Base-by-base conservation (phyloP, 2,329 filamentous ascomycete species). In the Elsinoe necatrix region DNA sequence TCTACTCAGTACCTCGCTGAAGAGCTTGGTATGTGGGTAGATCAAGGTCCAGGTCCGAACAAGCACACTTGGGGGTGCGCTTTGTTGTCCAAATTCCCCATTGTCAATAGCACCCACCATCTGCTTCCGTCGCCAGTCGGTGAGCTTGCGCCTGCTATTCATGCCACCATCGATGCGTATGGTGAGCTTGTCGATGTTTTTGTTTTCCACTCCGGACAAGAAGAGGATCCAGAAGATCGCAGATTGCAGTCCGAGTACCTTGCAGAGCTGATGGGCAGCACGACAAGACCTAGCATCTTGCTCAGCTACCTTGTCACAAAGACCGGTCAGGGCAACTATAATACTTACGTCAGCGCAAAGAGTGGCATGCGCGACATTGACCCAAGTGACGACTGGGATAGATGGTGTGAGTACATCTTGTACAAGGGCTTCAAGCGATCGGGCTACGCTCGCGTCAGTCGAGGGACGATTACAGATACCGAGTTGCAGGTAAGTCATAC, bases 391-490 rank as follows among this genome's bases (percentile, higher is more conserved):
- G 93, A 98, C 69, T 95, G 90, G 90, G 93, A 98, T 71, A 79
- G 93, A 56, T 98, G 93, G 93, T 98, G 93, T 75, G 92, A 98
- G 75, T 98, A 98, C 72, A 96, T 98, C 62, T 75, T 98, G 23
- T 98, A 89, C 78, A 96, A 96, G 77, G 84, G 84, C 11, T 73
- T 98, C 60, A 85, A 84, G 72, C 81, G 92, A 60, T 85, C 87
- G 0, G 92, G 89, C 1, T 98, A 98, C 69, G 93, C 93, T 3
- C 79, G 93, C 55, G 85, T 98, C 54, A 92, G 86, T 65, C 80
- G 93, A 64, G 84, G 85, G 64, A 95, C 89, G 1, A 97, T 98
- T 64, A 98, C 93, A 11, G 93, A 98, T 69, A 98, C 93, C 1
- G 93, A 98, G 73, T 78, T 98, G 56, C 93, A 98, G 77, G 87